Evolutionary conservation across 2,329 filamentous ascomycete genomes (phyloP).

Genomic region (Tothia fuscella): DNA sequence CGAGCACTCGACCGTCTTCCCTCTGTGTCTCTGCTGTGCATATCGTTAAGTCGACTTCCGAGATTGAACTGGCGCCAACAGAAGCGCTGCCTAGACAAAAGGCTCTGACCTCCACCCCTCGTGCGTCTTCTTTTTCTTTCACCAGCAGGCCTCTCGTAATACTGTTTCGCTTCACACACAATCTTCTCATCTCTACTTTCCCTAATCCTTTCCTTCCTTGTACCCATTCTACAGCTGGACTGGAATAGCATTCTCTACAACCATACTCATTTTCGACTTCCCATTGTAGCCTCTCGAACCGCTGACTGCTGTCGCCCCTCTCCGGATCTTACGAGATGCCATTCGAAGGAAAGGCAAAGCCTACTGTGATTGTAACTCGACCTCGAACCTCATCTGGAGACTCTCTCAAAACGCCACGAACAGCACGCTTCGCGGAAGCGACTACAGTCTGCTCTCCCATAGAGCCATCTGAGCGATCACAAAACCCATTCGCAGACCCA

Average conservation of each 20-base stretch:
- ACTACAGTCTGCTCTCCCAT: constrained; percentile 68
- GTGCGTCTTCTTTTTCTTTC: constrained; percentile 1
- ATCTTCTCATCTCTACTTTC: not conserved
- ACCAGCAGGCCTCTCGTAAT: constrained; percentile 9
- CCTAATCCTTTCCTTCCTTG: not conserved
- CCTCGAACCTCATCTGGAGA: not conserved
- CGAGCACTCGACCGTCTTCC: not conserved
- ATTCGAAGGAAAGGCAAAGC: constrained; percentile 5
- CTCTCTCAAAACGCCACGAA: constrained; percentile 52
- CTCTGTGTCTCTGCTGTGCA: not conserved
- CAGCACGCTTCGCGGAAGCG: constrained; percentile 70
- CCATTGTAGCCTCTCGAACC: not conserved
- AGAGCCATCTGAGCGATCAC: constrained; percentile 34
- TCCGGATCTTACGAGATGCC: constrained; percentile 3
- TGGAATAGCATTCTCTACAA: not conserved
- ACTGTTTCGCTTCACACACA: not conserved
- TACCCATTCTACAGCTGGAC: constrained; percentile 3
- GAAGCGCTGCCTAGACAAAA: constrained; percentile 7
- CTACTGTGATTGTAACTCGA: not conserved
- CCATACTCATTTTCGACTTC: not conserved
- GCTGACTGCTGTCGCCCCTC: not conserved
- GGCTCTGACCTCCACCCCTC: not conserved
- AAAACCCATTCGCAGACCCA: constrained; percentile 50
- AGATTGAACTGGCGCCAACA: constrained; percentile 9
- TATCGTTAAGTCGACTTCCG: too few relatives aligned